Conservation (phyloP, 306 rosid genomes). For the Pyrus betulifolia region DNA sequence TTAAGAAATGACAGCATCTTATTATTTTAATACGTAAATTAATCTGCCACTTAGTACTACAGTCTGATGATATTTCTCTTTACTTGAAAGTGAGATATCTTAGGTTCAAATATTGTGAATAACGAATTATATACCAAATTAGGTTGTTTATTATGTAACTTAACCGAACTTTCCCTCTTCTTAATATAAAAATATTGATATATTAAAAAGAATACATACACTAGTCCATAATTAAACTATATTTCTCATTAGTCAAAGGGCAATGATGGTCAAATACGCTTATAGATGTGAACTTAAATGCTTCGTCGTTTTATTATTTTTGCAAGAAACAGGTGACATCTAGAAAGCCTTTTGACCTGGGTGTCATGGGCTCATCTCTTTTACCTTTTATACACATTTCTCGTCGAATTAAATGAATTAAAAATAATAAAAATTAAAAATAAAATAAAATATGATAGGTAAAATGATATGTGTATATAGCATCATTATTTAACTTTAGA, state of each 20-base stretch:
- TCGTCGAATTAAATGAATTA: no score
- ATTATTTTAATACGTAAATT: background rate
- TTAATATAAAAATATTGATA: no score
- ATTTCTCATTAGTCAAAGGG: background rate
- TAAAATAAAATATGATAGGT: accelerated
- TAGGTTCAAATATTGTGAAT: no score
- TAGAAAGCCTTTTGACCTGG: no score
- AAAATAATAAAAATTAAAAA: accelerated
- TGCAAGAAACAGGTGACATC: background rate
- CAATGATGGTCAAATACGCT: background rate
- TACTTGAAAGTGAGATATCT: no score
- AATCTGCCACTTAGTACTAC: background rate
- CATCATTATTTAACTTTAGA: no score
- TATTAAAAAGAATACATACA: background rate
- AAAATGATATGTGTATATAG: accelerated
- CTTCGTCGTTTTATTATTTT: background rate
- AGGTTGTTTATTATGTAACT: accelerated
- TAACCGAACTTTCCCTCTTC: accelerated
- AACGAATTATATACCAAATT: no score
- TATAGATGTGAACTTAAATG: background rate
- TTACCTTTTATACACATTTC: no score
- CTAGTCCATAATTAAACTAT: background rate
- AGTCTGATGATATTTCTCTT: accelerated
- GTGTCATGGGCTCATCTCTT: no score
- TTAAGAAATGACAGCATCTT: background rate